These are phyloP conservation scores for Boletus tomentosulus DNA, from an alignment of 768 basidiomycete genomes.

Conservation along the genomic window DNA sequence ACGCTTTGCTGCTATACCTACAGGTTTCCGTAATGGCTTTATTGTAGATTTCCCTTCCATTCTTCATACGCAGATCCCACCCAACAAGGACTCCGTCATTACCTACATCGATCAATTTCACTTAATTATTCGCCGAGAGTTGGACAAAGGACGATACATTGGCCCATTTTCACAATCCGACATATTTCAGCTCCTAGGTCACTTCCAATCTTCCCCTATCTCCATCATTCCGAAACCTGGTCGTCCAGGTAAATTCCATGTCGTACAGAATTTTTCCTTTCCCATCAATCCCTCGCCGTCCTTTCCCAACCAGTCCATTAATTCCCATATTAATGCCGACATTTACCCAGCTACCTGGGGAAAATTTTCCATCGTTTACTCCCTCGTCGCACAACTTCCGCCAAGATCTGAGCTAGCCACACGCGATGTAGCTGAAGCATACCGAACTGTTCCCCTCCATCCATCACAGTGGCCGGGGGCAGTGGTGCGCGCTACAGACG, in stretches of 20 bases:
- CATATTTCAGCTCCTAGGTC: not conserved
- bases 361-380: not conserved
- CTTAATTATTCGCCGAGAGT: not conserved
- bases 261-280: conserved; percentile 1
- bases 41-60: conserved; percentile 6
- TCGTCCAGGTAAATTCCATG: not conserved
- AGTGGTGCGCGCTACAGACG: fast-evolving
- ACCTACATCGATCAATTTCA: not conserved
- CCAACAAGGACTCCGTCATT: conserved; percentile 6
- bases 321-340: not conserved
- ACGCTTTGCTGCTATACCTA: not conserved
- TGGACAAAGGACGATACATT: not conserved
- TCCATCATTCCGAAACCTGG: not conserved
- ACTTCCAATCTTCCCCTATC: not conserved
- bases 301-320: not conserved
- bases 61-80: not conserved
- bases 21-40: not conserved
- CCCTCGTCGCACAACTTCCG: not conserved
- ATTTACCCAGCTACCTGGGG: not conserved
- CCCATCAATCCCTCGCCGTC: fast-evolving
- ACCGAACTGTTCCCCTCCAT: not conserved
- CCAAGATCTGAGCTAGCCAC: not conserved
- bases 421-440: not conserved
- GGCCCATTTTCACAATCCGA: not conserved
- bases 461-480: not conserved